Percentiles rank a stretch among this genome's conserved stretches.
Evolutionary conservation across 345 rosid species (phyloP).

Genomic region (Hypericum androsaemum): DNA sequence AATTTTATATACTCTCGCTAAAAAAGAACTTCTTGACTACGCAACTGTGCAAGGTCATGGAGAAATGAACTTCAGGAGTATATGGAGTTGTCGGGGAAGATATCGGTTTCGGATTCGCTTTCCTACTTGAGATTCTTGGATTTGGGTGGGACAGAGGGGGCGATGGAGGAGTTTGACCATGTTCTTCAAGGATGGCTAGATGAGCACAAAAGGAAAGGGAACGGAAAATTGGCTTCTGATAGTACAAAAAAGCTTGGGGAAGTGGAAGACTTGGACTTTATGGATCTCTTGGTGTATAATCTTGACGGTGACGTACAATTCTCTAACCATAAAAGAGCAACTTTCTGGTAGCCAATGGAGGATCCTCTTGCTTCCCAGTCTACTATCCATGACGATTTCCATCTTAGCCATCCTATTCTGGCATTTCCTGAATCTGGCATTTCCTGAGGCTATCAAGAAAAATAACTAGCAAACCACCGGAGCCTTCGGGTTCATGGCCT

Average conservation of each 20-base stretch:
- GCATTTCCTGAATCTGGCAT: too few relatives aligned
- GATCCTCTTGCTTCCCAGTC: too few relatives aligned
- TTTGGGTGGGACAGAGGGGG: not conserved
- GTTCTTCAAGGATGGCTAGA: not conserved
- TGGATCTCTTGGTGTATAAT: constrained; percentile 24
- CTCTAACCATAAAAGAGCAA: constrained; percentile 11
- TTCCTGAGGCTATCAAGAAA: too few relatives aligned
- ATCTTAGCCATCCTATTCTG: too few relatives aligned
- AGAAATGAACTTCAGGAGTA: not conserved
- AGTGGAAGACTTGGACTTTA: constrained; percentile 15
- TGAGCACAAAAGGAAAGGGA: too few relatives aligned
- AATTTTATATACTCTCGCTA: too few relatives aligned
- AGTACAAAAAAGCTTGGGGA: too few relatives aligned
- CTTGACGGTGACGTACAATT: constrained; percentile 14
- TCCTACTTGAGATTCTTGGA: constrained; percentile 10
- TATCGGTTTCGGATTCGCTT: constrained; percentile 2
- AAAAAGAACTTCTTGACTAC: too few relatives aligned
- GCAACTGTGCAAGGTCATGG: not conserved
- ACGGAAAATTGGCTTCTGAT: too few relatives aligned
- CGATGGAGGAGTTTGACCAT: not conserved
- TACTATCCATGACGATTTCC: too few relatives aligned
- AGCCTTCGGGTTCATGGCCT: constrained; percentile 22
- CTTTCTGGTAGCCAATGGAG: too few relatives aligned
- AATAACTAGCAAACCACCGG: too few relatives aligned
- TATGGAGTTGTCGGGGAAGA: constrained; percentile 2